Evolutionary conservation across 139 green algal species (phyloP).

Genomic region (Closterium sp.): DNA sequence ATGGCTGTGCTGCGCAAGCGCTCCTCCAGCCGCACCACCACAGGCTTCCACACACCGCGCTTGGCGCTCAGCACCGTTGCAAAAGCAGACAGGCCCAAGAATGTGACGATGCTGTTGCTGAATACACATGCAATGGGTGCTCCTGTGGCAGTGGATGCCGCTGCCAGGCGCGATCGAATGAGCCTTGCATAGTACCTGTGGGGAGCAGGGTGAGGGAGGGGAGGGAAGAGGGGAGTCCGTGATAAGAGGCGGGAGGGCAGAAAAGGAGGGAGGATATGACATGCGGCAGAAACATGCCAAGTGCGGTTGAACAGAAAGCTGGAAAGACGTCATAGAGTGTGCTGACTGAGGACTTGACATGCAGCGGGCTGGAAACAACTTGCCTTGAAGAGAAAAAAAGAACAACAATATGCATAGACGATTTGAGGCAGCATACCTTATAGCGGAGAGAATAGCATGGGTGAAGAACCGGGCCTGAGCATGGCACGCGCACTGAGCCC

Average conservation of each 20-base stretch:
- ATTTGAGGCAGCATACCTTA: not conserved
- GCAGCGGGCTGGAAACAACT: not conserved
- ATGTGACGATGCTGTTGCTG: not conserved
- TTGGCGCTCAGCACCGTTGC: not conserved
- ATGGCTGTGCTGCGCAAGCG: not conserved
- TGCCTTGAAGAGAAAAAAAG: not conserved
- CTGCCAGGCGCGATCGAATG: not conserved
- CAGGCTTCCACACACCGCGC: not conserved
- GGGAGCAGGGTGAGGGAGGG: not conserved
- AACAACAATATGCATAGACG: not conserved
- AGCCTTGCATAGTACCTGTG: not conserved
- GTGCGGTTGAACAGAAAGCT: too few species aligned
- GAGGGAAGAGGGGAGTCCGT: too few species aligned
- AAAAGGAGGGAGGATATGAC: not conserved
- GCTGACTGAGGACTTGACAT: not conserved
- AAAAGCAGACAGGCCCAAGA: not conserved
- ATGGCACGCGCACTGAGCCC: not conserved
- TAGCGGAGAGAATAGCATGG: not conserved
- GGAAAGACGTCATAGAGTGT: not conserved
- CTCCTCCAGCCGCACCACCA: not conserved
- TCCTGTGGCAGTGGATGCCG: not conserved
- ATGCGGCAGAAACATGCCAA: not conserved
- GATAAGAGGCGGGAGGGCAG: not conserved
- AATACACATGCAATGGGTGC: not conserved
- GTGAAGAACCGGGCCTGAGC: not conserved